These are phyloP conservation scores for Talaromyces proteolyticus DNA, from an alignment of 495 filamentous ascomycete genomes.

Conservation along the genomic window DNA sequence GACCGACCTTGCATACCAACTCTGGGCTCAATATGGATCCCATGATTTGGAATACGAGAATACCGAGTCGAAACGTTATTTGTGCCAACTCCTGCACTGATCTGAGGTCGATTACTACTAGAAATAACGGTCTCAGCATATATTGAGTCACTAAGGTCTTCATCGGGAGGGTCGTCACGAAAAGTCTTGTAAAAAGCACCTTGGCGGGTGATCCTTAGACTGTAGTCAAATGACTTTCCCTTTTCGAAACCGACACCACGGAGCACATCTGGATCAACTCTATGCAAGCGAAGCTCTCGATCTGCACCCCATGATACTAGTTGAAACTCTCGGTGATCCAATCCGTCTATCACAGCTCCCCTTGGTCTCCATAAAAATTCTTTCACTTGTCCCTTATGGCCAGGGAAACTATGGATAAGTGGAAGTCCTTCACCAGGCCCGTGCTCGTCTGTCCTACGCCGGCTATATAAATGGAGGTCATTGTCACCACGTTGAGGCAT, in stretches of 20 bases:
- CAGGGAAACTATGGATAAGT: conserved; percentile 68
- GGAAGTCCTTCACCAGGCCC: conserved; percentile 37
- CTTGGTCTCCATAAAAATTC: conserved; percentile 90
- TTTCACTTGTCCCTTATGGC: conserved; percentile 82
- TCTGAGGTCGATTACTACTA: conserved; percentile 14
- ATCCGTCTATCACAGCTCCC: conserved; percentile 60
- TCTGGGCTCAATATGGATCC: conserved; percentile 42
- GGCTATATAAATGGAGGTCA: conserved; percentile 81
- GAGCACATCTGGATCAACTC: conserved; percentile 57
- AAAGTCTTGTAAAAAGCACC: conserved; percentile 86
- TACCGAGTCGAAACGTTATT: conserved; percentile 45
- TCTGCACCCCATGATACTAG: conserved; percentile 91
- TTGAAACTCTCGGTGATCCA: conserved; percentile 90
- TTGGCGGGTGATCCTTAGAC: conserved; percentile 69
- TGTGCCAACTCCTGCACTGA: conserved; percentile 34
- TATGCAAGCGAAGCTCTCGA: conserved; percentile 73
- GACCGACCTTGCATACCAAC: conserved; percentile 61
- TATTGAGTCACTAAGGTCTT: conserved; percentile 25
- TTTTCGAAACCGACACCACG: conserved; percentile 71
- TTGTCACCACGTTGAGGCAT: conserved; percentile 88
- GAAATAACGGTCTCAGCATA: conserved; percentile 10
- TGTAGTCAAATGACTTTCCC: conserved; percentile 57
- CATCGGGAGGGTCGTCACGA: conserved; percentile 47
- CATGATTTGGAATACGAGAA: conserved; percentile 32
- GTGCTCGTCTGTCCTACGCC: conserved; percentile 41